phyloP scores from a whole-genome alignment of 2,329 filamentous ascomycete genomes.

The Exophiala xenobiotica region DNA sequence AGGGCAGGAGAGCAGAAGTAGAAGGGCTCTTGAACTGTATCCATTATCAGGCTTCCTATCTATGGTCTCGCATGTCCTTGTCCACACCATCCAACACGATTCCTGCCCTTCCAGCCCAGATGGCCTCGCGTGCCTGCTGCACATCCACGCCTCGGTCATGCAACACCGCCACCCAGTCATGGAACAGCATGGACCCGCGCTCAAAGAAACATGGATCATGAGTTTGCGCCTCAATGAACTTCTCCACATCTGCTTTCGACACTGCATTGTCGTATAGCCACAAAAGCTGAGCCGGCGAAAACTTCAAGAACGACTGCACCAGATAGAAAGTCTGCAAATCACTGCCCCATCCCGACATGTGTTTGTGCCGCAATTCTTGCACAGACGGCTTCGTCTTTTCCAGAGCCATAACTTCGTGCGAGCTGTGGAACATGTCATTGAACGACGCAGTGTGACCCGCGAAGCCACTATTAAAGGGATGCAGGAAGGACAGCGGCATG shows the following conservation, averaged over 20 bases:
- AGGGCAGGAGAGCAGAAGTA: too few relatives aligned
- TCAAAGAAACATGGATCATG: slow-evolving; percentile 63
- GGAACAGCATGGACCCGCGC: slow-evolving; percentile 62
- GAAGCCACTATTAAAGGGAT: neutral
- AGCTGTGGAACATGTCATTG: slow-evolving; percentile 25
- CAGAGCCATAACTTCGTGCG: slow-evolving; percentile 1
- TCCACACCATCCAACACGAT: slow-evolving; percentile 10
- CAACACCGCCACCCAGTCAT: slow-evolving; percentile 59
- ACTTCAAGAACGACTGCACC: slow-evolving; percentile 64
- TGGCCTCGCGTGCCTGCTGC: slow-evolving; percentile 35
- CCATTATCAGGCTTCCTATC: neutral
- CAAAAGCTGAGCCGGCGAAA: slow-evolving; percentile 60
- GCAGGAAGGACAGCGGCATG: slow-evolving; percentile 1
- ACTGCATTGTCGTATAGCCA: slow-evolving; percentile 57
- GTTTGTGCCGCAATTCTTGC: slow-evolving; percentile 46
- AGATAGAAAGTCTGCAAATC: slow-evolving; percentile 64
- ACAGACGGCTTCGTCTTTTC: slow-evolving; percentile 30
- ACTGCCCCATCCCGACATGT: slow-evolving; percentile 62
- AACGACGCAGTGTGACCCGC: neutral
- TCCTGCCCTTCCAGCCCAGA: slow-evolving; percentile 21
- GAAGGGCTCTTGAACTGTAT: too few relatives aligned
- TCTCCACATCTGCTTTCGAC: slow-evolving; percentile 58
- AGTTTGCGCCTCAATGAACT: slow-evolving; percentile 44
- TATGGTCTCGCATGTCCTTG: neutral
- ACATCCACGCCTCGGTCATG: slow-evolving; percentile 55